Conservation (phyloP, 331 rosid genomes). For the Telfairia occidentalis region DNA sequence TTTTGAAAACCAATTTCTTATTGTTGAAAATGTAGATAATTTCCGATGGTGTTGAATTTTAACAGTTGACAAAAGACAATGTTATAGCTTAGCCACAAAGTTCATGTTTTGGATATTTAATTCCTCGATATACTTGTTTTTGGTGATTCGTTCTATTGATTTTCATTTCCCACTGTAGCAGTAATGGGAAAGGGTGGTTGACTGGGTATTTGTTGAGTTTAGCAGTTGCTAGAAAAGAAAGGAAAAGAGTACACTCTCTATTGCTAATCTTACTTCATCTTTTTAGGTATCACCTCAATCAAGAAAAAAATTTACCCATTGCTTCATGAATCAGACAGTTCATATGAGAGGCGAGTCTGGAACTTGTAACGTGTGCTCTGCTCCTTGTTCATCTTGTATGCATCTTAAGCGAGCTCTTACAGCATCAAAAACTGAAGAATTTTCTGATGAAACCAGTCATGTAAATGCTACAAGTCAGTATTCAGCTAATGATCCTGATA, state of each 20-base stretch:
- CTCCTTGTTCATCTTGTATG: constrained; percentile 82
- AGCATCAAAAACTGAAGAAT: constrained; percentile 49
- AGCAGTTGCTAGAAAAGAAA: background rate
- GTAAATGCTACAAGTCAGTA: constrained; percentile 36
- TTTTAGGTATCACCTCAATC: constrained; percentile 40
- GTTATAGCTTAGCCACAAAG: background rate
- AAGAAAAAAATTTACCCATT: constrained; percentile 27
- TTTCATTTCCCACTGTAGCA: background rate
- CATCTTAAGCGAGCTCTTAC: constrained; percentile 42
- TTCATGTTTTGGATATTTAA: background rate
- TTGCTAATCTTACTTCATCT: constrained; percentile 11
- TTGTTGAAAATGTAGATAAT: background rate
- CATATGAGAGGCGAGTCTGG: constrained; percentile 64
- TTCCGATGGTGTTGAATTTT: background rate
- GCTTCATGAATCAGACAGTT: constrained; percentile 33
- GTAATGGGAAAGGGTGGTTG: background rate
- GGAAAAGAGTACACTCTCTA: background rate
- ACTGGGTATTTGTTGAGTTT: background rate
- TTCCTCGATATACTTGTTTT: background rate
- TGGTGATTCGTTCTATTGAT: background rate
- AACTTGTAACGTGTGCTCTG: constrained; percentile 63
- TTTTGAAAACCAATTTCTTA: background rate
- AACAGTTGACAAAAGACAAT: background rate
- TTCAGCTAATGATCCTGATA: constrained; percentile 40
- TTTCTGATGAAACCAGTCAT: constrained; percentile 58